A percentile compares a stretch with the other conserved stretches of the same genome.
These are phyloP conservation scores for Plasmodium malariae DNA, from an alignment of 169 alveolate species.

Conservation along the genomic window DNA sequence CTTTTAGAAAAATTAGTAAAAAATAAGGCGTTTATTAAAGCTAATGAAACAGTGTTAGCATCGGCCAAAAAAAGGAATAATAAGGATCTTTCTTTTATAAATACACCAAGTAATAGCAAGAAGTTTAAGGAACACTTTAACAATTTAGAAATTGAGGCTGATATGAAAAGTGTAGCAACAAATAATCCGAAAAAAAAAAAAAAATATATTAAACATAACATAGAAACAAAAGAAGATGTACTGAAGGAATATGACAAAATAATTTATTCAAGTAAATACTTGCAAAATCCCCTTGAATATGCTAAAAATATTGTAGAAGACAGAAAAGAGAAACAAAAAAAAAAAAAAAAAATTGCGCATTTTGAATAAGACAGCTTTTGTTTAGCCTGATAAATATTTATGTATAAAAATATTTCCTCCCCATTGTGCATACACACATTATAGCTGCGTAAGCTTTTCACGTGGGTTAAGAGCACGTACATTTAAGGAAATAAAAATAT, in stretches of 20 bases:
- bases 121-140: not conserved
- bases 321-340: not conserved
- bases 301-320: constrained; percentile 33
- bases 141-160: too few relatives aligned
- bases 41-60: not conserved
- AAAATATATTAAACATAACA: not conserved
- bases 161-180: not conserved
- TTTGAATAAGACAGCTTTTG: too few relatives aligned
- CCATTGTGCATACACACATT: too few relatives aligned
- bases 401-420: too few relatives aligned
- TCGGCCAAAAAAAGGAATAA: constrained; percentile 2
- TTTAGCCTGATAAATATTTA: too few relatives aligned
- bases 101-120: not conserved
- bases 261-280: constrained; percentile 10
- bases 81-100: not conserved
- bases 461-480: too few relatives aligned
- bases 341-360: too few relatives aligned
- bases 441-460: too few relatives aligned
- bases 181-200: not conserved
- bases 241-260: constrained; percentile 56
- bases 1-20: constrained; percentile 64
- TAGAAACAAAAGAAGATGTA: constrained; percentile 22
- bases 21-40: constrained; percentile 34
- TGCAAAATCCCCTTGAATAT: constrained; percentile 66
- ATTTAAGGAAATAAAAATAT: too few relatives aligned